These are phyloP conservation scores for Colletotrichum graminicola DNA, from an alignment of 2,329 filamentous ascomycete genomes.

Conservation along the genomic window DNA sequence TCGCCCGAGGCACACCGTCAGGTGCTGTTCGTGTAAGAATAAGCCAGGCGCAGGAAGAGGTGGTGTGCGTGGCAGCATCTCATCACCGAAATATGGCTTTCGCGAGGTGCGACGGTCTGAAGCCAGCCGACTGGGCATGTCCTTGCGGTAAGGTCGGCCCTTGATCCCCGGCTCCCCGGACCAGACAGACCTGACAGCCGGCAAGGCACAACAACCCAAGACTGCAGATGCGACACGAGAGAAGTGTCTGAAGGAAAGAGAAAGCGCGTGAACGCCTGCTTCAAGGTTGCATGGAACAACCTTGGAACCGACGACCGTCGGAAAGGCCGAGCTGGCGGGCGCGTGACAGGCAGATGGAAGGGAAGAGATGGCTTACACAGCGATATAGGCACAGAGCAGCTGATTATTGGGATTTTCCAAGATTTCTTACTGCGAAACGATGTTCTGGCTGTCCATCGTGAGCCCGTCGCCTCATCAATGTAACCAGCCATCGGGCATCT, in stretches of 20 bases:
- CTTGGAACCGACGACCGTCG: slow-evolving; percentile 8
- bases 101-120: slow-evolving; percentile 30
- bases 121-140: slow-evolving; percentile 21
- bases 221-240: slow-evolving; percentile 18
- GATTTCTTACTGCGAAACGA: slow-evolving; percentile 19
- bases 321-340: neutral
- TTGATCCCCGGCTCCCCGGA: slow-evolving; percentile 16
- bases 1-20: neutral
- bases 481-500: neutral
- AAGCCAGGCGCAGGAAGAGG: neutral
- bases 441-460: slow-evolving; percentile 19
- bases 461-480: slow-evolving; percentile 22
- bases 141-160: slow-evolving; percentile 18
- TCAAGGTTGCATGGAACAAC: slow-evolving; percentile 30
- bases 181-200: neutral
- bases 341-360: slow-evolving; percentile 4
- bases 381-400: neutral
- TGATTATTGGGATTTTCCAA: slow-evolving; percentile 19
- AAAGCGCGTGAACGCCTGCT: slow-evolving; percentile 25
- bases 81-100: slow-evolving; percentile 17
- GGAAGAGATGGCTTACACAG: neutral
- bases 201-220: slow-evolving; percentile 22
- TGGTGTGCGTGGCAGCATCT: slow-evolving; percentile 25
- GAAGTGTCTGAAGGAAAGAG: slow-evolving; percentile 23
- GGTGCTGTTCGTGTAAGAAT: neutral